Evolutionary conservation across 306 rosid genomes (phyloP).

Genomic region (Sechiopsis laciniata): DNA sequence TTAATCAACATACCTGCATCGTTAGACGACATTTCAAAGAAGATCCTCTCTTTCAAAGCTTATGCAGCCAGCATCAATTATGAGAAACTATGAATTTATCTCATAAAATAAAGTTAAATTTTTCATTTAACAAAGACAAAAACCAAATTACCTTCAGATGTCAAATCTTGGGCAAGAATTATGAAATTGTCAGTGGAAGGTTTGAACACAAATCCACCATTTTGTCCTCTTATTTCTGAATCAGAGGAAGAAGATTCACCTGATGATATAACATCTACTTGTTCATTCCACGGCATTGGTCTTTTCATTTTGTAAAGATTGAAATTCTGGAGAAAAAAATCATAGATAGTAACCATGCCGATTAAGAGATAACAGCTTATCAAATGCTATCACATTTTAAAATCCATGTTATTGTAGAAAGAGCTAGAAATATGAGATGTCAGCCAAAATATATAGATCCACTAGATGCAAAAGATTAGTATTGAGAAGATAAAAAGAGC

Average conservation of each 20-base stretch:
- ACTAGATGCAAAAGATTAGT: too few relatives aligned
- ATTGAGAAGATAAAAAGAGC: too few relatives aligned
- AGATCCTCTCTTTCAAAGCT: not conserved
- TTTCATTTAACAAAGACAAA: not conserved
- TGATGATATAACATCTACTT: conserved; percentile 40
- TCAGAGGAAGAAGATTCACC: conserved; percentile 51
- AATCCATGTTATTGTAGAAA: too few relatives aligned
- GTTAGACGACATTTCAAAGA: conserved; percentile 6
- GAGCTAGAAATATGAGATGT: too few relatives aligned
- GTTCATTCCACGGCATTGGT: conserved; percentile 44
- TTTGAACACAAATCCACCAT: conserved; percentile 23
- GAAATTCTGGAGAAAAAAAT: conserved; percentile 20
- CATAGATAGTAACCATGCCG: not conserved
- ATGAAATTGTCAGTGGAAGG: conserved; percentile 15
- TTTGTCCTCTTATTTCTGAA: conserved; percentile 23
- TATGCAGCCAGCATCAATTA: too few relatives aligned
- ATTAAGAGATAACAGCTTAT: not conserved
- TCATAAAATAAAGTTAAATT: not conserved
- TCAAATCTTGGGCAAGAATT: conserved; percentile 19
- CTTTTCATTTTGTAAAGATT: conserved; percentile 45
- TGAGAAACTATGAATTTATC: not conserved
- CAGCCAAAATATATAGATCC: too few relatives aligned
- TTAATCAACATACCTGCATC: conserved; percentile 45
- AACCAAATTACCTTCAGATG: conserved; percentile 41
- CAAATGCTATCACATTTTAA: too few relatives aligned